A percentile compares a stretch with the other conserved stretches of the same genome.
These are phyloP conservation scores for Diaporthe humulicola DNA, from an alignment of 2,329 filamentous ascomycete genomes.

Conservation along the genomic window DNA sequence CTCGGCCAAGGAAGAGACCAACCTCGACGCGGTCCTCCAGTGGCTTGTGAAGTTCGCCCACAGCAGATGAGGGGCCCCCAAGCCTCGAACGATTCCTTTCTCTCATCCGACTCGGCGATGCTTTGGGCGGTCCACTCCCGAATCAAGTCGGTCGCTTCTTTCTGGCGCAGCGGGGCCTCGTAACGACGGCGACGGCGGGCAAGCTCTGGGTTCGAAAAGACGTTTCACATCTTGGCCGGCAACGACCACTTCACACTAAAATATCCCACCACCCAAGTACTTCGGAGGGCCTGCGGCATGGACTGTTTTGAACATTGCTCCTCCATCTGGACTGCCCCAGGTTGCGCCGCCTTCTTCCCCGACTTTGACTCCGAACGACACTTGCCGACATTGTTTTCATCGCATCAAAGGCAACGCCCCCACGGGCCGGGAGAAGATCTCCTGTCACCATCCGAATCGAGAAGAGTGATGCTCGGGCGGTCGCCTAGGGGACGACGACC, in stretches of 20 bases:
- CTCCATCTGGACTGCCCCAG: conserved; percentile 10
- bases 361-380: neutral
- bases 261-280: conserved; percentile 27
- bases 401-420: conserved; percentile 30
- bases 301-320: conserved; percentile 3
- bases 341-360: neutral
- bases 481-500: conserved; percentile 26
- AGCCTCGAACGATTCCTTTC: conserved; percentile 7
- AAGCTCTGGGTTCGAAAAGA: conserved; percentile 40
- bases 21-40: conserved; percentile 95
- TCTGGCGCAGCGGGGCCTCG: conserved; percentile 37
- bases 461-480: conserved; percentile 22
- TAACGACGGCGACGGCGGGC: conserved; percentile 33
- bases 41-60: conserved; percentile 91
- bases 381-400: conserved; percentile 19
- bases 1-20: conserved; percentile 98
- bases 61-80: conserved; percentile 69
- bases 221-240: conserved; percentile 40
- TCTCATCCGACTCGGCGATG: conserved; percentile 21
- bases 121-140: conserved; percentile 18
- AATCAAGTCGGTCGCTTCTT: conserved; percentile 35
- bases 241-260: conserved; percentile 40
- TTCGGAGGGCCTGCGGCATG: conserved; percentile 22
- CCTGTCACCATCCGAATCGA: conserved; percentile 17
- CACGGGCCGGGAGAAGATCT: conserved; percentile 24